phyloP scores from a whole-genome alignment of 805 yeast species.

The Hanseniaspora nectarophila region DNA sequence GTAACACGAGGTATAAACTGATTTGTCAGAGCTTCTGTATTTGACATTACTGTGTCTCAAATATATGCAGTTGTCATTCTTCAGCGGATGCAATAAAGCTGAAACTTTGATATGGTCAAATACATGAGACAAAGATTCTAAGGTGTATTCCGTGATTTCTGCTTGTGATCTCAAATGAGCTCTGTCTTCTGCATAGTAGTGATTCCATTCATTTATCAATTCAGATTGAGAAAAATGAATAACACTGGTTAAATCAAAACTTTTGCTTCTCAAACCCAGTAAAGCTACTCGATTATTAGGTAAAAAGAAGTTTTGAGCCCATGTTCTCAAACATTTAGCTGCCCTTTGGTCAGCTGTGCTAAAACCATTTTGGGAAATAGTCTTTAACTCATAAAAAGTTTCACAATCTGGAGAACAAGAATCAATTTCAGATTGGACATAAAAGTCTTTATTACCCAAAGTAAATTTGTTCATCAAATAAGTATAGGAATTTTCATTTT shows the following conservation, averaged over 20 bases:
- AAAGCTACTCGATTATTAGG: background rate
- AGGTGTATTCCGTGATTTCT: background rate
- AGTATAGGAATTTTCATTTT: background rate
- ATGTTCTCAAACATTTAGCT: background rate
- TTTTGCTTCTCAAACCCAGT: background rate
- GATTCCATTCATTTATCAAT: background rate
- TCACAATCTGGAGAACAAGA: background rate
- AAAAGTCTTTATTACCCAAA: background rate
- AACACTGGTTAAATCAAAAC: background rate
- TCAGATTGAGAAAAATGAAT: background rate
- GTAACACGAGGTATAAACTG: background rate
- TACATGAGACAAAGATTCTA: background rate
- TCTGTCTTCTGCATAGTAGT: background rate
- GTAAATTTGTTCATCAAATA: slow-evolving; percentile 3
- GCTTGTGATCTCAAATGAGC: background rate
- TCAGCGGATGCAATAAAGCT: background rate
- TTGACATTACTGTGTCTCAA: background rate
- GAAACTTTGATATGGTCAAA: background rate
- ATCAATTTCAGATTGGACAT: slow-evolving; percentile 11
- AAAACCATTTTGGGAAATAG: background rate
- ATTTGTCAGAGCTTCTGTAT: background rate
- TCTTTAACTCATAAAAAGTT: background rate
- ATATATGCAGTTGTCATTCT: background rate
- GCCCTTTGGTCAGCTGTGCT: background rate
- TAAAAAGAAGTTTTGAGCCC: slow-evolving; percentile 11